A percentile compares a stretch with the other conserved stretches of the same genome.
Conservation (phyloP, 768 basidiomycete species). For the Pulveroboletus sp. region DNA sequence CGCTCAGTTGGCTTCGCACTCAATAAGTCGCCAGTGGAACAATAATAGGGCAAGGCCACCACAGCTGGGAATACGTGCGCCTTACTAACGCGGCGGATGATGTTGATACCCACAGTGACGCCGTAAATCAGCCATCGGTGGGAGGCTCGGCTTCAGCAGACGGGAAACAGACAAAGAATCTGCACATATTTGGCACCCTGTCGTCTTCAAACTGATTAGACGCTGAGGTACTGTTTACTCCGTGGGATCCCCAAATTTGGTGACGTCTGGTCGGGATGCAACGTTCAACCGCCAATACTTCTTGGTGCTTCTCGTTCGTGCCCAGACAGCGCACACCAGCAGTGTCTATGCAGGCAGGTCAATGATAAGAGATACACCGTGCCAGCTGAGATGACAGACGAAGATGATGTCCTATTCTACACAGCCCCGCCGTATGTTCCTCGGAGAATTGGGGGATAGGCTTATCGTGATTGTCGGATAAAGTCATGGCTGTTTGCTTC, state of each 20-base stretch:
- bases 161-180: constrained; percentile 12
- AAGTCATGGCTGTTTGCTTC: constrained; percentile 1
- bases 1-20: background rate
- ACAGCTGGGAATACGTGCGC: constrained; percentile 11
- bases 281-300: constrained; percentile 4
- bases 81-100: constrained; percentile 5
- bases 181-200: constrained; percentile 6
- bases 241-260: constrained; percentile 9
- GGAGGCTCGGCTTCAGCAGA: constrained; percentile 1
- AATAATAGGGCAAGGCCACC: background rate
- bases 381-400: background rate
- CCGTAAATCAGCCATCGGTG: constrained; percentile 10
- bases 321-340: background rate
- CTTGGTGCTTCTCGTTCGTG: constrained; percentile 4
- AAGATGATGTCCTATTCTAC: constrained; percentile 4
- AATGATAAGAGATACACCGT: constrained; percentile 7
- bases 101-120: constrained; percentile 5
- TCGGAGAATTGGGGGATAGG: constrained; percentile 14
- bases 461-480: constrained; percentile 15
- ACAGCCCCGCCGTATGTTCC: constrained; percentile 7
- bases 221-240: background rate
- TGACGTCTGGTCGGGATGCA: constrained; percentile 2
- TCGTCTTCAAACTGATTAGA: background rate
- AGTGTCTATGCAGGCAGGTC: background rate
- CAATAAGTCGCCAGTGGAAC: background rate